phyloP scores from a whole-genome alignment of 2,329 filamentous ascomycete species.

The Ophiocordyceps camponoti-saundersi region DNA sequence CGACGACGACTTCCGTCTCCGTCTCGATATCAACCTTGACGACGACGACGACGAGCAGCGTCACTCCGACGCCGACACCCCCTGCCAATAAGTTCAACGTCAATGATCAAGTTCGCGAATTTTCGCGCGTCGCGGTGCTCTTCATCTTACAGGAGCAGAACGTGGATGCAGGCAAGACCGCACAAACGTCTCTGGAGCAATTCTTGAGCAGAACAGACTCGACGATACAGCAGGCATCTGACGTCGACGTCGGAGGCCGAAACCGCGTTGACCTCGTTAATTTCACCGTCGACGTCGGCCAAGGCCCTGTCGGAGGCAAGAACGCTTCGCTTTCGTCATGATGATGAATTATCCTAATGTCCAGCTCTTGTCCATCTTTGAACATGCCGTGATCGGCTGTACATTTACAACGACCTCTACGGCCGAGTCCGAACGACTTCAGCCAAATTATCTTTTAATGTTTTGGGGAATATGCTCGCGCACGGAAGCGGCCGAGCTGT shows the following conservation, averaged over 20 bases:
- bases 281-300: slow-evolving; percentile 22
- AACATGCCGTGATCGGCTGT: not conserved
- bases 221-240: slow-evolving; percentile 20
- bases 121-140: slow-evolving; percentile 44
- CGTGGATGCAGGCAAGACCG: slow-evolving; percentile 30
- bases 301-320: slow-evolving; percentile 11
- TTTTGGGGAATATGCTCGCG: slow-evolving; percentile 5
- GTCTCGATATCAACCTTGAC: not conserved
- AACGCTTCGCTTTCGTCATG: not conserved
- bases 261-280: slow-evolving; percentile 34
- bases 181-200: slow-evolving; percentile 34
- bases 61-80: not conserved
- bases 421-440: not conserved
- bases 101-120: slow-evolving; percentile 42
- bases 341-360: not conserved
- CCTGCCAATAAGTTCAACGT: slow-evolving; percentile 22
- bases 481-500: not conserved
- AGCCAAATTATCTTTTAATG: not conserved
- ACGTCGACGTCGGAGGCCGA: slow-evolving; percentile 23
- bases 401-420: not conserved
- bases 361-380: not conserved
- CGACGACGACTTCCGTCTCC: not conserved
- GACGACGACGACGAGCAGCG: not conserved
- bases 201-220: slow-evolving; percentile 30
- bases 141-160: slow-evolving; percentile 41